Base-by-base conservation (phyloP, 306 rosid species). In the Lathyrus aphaca region DNA sequence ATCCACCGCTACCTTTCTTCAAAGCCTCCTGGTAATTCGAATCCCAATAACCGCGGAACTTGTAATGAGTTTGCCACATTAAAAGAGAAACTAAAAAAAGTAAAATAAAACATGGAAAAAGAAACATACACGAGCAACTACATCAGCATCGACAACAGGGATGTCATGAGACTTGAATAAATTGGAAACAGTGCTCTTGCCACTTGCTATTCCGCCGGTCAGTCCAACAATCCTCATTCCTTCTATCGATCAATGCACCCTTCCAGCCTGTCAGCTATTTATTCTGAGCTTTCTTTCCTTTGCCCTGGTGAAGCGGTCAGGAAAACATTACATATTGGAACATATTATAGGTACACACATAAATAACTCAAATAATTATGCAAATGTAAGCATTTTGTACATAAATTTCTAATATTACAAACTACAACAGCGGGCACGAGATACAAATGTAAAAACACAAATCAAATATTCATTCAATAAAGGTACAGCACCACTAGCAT, bases 131-230 rank as follows among this genome's bases (percentile, higher is more conserved):
- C 89, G 89, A 73, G 97, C 94, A 30, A 90, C 83, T 5, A 94
- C 18, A 16, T 88, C 91, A 0, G 96, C 96, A n/a, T 94, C 97
- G 4, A 88, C 95, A 5, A 94, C 73, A 0, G 96, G 91, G 68
- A 91, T 45, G 58, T 68, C 85, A 4, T 87, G 73, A 48, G 89
- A 72, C 75, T 83, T 88, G 91, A 94, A 94, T 17, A 86, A 90
- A 81, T 83, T 80, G 46, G 97, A 91, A 37, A 87, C 91, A 0
- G 95, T 88, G 81, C 96, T 94, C 82, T 94, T 94, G 55, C 96
- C 96, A 1, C 93, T 88, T 0, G 95, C 74, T 43, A 90, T 90
- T 78, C 98, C 97, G 35, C 95, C 96, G 0, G 92, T 90, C 21
- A 90, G 79, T 18, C 98, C 97, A 64, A 88, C 83, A 0, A 90